Percentiles rank a stretch among this genome's conserved stretches.
Evolutionary conservation across 768 basidiomycete species (phyloP).

Genomic region (Pholiota microspora): DNA sequence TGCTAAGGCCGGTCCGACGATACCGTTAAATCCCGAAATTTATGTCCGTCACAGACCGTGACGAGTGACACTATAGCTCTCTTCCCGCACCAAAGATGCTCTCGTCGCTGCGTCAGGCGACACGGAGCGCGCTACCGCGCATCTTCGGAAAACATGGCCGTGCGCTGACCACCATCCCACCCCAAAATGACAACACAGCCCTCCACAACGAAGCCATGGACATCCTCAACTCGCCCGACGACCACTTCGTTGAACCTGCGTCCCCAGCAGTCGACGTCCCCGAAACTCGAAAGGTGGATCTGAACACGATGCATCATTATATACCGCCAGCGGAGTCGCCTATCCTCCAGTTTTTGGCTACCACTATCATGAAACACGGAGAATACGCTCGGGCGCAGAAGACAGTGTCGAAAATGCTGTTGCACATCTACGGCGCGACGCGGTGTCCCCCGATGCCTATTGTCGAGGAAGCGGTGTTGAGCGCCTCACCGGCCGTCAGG

Average conservation of each 20-base stretch:
- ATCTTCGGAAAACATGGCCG: constrained; percentile 17
- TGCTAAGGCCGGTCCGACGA: background rate
- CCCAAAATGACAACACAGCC: constrained; percentile 4
- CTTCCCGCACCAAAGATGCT: constrained; percentile 14
- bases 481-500: constrained; percentile 71
- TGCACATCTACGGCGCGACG: constrained; percentile 72
- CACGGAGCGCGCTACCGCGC: constrained; percentile 14
- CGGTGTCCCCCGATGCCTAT: constrained; percentile 78
- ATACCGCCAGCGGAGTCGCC: constrained; percentile 79
- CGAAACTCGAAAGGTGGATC: constrained; percentile 16
- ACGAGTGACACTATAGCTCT: constrained; percentile 2
- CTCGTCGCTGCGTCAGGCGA: constrained; percentile 17
- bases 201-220: constrained; percentile 15
- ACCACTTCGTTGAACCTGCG: constrained; percentile 10
- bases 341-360: constrained; percentile 65
- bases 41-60: constrained; percentile 3
- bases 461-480: constrained; percentile 66
- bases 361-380: constrained; percentile 61
- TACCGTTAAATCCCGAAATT: background rate
- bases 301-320: constrained; percentile 34
- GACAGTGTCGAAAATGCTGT: constrained; percentile 58
- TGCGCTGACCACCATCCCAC: constrained; percentile 9
- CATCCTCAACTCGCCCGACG: constrained; percentile 7
- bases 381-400: constrained; percentile 59
- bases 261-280: background rate